These are phyloP conservation scores for Saccharomycopsis lassenensis DNA, from an alignment of 805 yeast genomes.

Conservation along the genomic window DNA sequence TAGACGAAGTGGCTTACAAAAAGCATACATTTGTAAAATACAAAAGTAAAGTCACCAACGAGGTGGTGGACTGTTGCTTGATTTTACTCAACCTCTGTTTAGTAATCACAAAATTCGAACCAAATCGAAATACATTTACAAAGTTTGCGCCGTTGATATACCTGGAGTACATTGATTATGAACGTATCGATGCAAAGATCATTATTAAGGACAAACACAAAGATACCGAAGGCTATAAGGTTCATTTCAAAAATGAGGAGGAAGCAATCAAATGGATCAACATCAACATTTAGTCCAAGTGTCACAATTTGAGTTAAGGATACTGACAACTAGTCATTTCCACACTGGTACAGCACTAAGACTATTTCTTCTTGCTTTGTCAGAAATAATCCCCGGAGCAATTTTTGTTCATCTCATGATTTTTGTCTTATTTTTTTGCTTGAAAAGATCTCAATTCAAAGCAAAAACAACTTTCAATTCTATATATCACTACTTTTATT, in stretches of 20 bases:
- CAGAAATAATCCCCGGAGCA: no score
- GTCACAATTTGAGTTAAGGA: no score
- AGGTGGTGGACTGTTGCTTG: conserved; percentile 13
- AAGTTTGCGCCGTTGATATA: conserved; percentile 17
- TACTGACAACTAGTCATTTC: no score
- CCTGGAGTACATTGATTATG: conserved; percentile 11
- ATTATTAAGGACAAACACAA: conserved; percentile 9
- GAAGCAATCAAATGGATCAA: conserved; percentile 15
- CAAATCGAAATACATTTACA: conserved; percentile 1
- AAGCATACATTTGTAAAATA: conserved; percentile 16
- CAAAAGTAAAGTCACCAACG: conserved; percentile 12
- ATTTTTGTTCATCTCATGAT: no score
- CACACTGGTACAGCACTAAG: not conserved
- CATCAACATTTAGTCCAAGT: conserved; percentile 3
- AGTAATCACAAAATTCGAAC: conserved; percentile 11
- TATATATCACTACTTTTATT: no score
- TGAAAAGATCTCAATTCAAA: not conserved
- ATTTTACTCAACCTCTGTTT: conserved; percentile 15
- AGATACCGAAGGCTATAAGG: conserved; percentile 13
- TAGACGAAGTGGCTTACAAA: conserved; percentile 13
- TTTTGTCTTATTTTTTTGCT: not conserved
- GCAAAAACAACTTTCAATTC: not conserved
- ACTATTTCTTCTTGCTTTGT: not conserved
- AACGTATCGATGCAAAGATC: conserved; percentile 9
- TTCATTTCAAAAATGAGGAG: conserved; percentile 10